phyloP scores from a whole-genome alignment of 305 asterid species.

The Solanum hybrid region DNA sequence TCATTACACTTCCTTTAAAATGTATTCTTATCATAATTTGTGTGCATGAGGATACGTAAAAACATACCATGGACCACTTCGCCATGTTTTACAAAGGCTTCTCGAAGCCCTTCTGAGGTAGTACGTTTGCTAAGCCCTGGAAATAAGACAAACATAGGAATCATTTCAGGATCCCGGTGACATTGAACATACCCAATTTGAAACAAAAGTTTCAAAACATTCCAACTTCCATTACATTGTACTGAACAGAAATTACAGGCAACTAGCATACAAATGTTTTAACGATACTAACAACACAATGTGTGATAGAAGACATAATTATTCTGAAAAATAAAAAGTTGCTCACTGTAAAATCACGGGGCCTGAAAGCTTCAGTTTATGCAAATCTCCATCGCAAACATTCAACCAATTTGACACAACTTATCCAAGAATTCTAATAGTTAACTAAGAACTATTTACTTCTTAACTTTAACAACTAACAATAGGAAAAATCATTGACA shows the following conservation, averaged over 20 bases:
- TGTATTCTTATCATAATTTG: not conserved
- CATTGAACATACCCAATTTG: not conserved
- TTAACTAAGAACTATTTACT: not conserved
- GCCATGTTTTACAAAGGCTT: conserved; percentile 66
- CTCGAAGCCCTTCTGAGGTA: conserved; percentile 66
- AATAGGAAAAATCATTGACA: not conserved
- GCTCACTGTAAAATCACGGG: not conserved
- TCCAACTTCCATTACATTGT: not conserved
- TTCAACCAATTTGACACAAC: not conserved
- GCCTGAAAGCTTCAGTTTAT: not conserved
- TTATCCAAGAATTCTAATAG: not conserved
- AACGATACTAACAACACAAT: not conserved
- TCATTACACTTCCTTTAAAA: not conserved
- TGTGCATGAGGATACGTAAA: not conserved
- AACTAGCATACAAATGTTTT: not conserved
- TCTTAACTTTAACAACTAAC: not conserved
- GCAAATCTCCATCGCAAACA: not conserved
- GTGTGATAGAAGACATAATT: not conserved
- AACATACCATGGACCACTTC: conserved; percentile 52
- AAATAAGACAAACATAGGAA: conserved; percentile 12
- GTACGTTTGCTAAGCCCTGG: conserved; percentile 91
- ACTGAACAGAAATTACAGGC: not conserved
- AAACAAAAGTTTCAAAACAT: not conserved
- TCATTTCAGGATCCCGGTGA: not conserved
- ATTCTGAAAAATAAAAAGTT: not conserved